Evolutionary conservation across 208 protist genomes (phyloP).

Genomic region (Wallacemonas sp.): DNA sequence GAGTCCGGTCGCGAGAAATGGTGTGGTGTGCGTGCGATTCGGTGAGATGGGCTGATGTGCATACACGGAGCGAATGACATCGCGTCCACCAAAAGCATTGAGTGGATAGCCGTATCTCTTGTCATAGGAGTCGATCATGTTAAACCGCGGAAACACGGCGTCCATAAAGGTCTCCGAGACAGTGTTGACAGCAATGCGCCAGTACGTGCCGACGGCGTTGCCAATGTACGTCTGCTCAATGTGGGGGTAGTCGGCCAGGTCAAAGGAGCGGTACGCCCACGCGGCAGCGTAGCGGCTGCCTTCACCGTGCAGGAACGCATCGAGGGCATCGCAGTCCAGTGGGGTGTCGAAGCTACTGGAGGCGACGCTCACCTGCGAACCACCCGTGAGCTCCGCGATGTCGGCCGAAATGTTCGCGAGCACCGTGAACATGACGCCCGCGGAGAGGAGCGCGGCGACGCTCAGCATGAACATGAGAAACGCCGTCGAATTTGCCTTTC

Average conservation of each 20-base stretch:
- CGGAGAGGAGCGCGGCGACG: constrained; percentile 88
- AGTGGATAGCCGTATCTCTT: constrained; percentile 27
- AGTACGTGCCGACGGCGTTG: constrained; percentile 27
- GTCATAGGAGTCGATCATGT: constrained; percentile 39
- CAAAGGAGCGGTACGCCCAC: constrained; percentile 74
- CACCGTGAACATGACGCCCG: constrained; percentile 71
- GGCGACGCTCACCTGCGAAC: constrained; percentile 51
- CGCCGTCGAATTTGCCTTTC: constrained; percentile 88
- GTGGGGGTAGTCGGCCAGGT: constrained; percentile 52
- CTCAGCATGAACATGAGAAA: constrained; percentile 95
- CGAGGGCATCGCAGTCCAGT: constrained; percentile 40
- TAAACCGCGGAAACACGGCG: constrained; percentile 52
- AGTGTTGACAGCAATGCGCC: constrained; percentile 29
- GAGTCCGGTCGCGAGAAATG: constrained; percentile 21
- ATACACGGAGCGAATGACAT: constrained; percentile 75
- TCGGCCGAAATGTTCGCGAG: constrained; percentile 46
- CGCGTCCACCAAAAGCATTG: constrained; percentile 26
- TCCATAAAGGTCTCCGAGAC: constrained; percentile 55
- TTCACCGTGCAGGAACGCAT: constrained; percentile 38
- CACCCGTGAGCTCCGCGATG: constrained; percentile 37
- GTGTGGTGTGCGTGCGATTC: background rate
- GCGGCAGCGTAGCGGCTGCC: constrained; percentile 25
- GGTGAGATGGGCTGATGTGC: constrained; percentile 1
- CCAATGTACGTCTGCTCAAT: constrained; percentile 33
- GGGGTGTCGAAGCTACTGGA: constrained; percentile 34